A percentile compares a stretch with the other conserved stretches of the same genome.
These are phyloP conservation scores for Magnusiomyces tetraspermus DNA, from an alignment of 1,139 yeast species.

Conservation along the genomic window DNA sequence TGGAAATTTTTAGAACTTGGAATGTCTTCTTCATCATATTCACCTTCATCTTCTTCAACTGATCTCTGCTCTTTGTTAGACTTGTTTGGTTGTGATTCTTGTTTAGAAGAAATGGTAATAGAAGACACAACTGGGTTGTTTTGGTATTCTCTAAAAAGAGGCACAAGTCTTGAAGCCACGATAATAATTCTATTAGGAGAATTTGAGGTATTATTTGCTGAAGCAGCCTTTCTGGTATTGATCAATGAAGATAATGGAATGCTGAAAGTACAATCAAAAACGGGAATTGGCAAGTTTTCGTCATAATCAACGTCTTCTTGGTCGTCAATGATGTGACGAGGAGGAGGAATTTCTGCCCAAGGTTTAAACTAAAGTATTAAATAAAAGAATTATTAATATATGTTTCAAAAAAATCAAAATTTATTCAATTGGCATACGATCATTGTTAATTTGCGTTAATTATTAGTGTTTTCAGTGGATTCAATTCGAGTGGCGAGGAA, in stretches of 20 bases:
- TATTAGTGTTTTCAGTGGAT: no score
- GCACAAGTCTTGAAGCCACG: conserved; percentile 17
- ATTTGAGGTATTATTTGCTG: not conserved
- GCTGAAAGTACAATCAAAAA: not conserved
- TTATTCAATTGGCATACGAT: no score
- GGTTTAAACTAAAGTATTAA: conserved; percentile 41
- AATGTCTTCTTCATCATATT: conserved; percentile 5
- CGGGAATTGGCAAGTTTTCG: conserved; percentile 3
- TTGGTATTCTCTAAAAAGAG: conserved; percentile 8
- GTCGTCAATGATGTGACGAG: conserved; percentile 46
- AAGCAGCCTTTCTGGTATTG: not conserved
- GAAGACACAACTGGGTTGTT: conserved; percentile 4
- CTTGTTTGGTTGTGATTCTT: not conserved
- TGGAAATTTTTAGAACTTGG: not conserved
- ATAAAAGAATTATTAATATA: not conserved
- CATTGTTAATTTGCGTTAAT: no score
- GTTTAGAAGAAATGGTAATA: not conserved
- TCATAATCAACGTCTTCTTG: conserved; percentile 27
- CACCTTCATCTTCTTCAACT: not conserved
- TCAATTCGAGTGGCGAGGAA: no score
- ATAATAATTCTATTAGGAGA: conserved; percentile 13
- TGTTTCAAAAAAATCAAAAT: no score
- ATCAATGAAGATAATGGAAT: not conserved
- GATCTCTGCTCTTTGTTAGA: not conserved
- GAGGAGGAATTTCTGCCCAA: conserved; percentile 42